Evolutionary conservation across 495 filamentous ascomycete species (phyloP), one percentile per base, ranked within the genome.

Genomic region (Talaromyces ruber): DNA sequence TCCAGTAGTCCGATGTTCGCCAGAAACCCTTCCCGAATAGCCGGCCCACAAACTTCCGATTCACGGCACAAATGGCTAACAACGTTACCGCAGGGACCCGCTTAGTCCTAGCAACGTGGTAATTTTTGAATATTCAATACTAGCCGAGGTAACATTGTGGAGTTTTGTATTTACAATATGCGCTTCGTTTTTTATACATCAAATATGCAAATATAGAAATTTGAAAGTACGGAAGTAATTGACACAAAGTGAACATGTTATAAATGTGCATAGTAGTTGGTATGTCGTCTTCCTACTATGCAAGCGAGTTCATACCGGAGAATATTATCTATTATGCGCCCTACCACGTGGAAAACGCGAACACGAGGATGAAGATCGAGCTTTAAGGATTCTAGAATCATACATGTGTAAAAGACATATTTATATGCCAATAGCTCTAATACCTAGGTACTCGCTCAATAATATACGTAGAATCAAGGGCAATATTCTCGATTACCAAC

Each of bases 1-100:
- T 12, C 22, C 39, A 16, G 24, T 30, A 21, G 39, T 60, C 59
- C 59, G 59, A 60, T 60, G n/a, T 60, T 60, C 59, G 59, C 59
- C 45, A 29, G 59, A 25, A 51, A 32, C 58, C 12, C 14, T 43
- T 60, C 45, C 59, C 39, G 58, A 50, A 32, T 60, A 30, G 2
- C 58, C 59, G 59, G 39, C 39, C 39, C 24, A 25, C 30, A 9
- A 50, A 60, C 43, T 52, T 60, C 59, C 59, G 59, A 60, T 60
- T 60, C 26, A 52, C 59, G 59, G 59, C 59, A 22, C 28, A 29
- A 52, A 28, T 6, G 12, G 3, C 34, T 24, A 12, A 30, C 39
- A 5, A 24, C 9, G 11, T 52, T 29, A 11, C 21, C n/a, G 16
- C 50, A 14, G 58, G 45, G 59, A 4, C 59, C 43, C 43, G 43